Percentiles rank a stretch among this genome's conserved stretches.
phyloP scores from a whole-genome alignment of 768 basidiomycete genomes.

The Tubosaeta sp. region DNA sequence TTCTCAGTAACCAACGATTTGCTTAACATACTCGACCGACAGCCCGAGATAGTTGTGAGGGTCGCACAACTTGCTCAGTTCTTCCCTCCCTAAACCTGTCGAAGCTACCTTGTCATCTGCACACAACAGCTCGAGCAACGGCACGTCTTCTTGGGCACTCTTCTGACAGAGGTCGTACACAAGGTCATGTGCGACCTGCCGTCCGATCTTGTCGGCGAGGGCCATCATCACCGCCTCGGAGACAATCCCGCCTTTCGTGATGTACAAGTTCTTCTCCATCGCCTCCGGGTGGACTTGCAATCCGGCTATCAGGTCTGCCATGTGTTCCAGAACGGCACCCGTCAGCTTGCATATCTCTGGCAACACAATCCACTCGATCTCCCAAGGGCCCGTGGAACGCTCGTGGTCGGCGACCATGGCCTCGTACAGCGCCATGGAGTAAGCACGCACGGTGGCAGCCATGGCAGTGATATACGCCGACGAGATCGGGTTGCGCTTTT shows the following conservation, averaged over 20 bases:
- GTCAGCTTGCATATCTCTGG: slow-evolving; percentile 43
- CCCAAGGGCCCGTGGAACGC: slow-evolving; percentile 46
- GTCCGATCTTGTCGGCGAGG: slow-evolving; percentile 38
- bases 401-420: slow-evolving; percentile 49
- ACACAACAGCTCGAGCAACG: slow-evolving; percentile 32
- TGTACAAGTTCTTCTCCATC: slow-evolving; percentile 38
- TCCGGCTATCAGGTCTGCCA: slow-evolving; percentile 33
- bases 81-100: slow-evolving; percentile 18
- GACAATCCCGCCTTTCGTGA: slow-evolving; percentile 39
- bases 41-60: slow-evolving; percentile 38
- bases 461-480: slow-evolving; percentile 44
- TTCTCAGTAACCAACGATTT: slow-evolving; percentile 2
- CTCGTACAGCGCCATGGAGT: slow-evolving; percentile 38
- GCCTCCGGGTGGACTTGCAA: slow-evolving; percentile 38
- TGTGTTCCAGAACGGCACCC: slow-evolving; percentile 37
- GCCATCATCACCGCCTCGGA: slow-evolving; percentile 49
- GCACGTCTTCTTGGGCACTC: slow-evolving; percentile 23
- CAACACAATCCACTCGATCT: slow-evolving; percentile 47
- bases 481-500: slow-evolving; percentile 46
- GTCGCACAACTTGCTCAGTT: slow-evolving; percentile 33
- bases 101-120: slow-evolving; percentile 25
- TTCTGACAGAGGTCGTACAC: slow-evolving; percentile 40
- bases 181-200: slow-evolving; percentile 42
- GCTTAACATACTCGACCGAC: slow-evolving; percentile 29
- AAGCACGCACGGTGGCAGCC: slow-evolving; percentile 38